A percentile compares a stretch with the other conserved stretches of the same genome.
phyloP scores from a whole-genome alignment of 202 grass and related monocot species.

The Saccharum hybrid region DNA sequence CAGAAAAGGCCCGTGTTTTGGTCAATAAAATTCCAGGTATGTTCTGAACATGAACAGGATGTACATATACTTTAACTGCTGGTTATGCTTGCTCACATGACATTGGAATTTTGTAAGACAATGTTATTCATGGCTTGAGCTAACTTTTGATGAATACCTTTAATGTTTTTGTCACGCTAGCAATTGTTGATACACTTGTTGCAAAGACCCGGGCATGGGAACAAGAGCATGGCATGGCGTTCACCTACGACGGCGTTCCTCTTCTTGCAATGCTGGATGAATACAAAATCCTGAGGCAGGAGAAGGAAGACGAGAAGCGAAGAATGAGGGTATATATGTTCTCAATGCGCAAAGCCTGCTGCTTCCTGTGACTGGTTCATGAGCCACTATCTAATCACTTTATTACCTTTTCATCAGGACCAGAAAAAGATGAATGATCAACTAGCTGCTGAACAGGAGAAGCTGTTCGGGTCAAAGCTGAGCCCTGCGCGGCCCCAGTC shows the following conservation, averaged over 20 bases:
- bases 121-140: not conserved
- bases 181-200: conserved; percentile 76
- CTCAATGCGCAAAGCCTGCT: not conserved
- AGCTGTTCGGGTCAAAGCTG: conserved; percentile 64
- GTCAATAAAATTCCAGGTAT: conserved; percentile 96
- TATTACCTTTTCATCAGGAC: conserved; percentile 51
- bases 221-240: conserved; percentile 57
- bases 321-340: conserved; percentile 63
- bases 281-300: conserved; percentile 72
- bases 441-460: conserved; percentile 69
- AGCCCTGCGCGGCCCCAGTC: conserved; percentile 62
- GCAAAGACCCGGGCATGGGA: conserved; percentile 80
- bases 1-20: conserved; percentile 91
- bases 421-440: conserved; percentile 89
- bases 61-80: not conserved
- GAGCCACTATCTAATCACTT: not conserved
- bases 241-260: conserved; percentile 77
- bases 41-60: not conserved
- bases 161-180: conserved; percentile 43
- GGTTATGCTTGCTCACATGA: not conserved
- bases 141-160: conserved; percentile 4
- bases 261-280: conserved; percentile 93
- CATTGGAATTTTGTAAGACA: not conserved
- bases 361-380: not conserved
- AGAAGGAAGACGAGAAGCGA: conserved; percentile 90